phyloP scores from a whole-genome alignment of 495 filamentous ascomycete genomes.

The Talaromyces trachyspermus region DNA sequence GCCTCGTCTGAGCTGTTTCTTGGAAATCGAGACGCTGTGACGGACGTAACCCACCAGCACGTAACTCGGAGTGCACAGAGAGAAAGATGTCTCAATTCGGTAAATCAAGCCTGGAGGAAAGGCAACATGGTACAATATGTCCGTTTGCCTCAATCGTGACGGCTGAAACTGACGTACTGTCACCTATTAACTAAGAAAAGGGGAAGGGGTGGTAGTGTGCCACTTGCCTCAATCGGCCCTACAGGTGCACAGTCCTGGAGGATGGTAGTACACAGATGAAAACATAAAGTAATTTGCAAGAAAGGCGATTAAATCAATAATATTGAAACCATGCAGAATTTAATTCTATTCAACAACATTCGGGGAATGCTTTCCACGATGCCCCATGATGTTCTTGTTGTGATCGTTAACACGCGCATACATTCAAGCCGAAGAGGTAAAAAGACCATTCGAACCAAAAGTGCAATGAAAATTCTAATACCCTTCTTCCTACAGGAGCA shows the following conservation, averaged over 20 bases:
- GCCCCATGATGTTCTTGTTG: background rate
- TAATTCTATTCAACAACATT: background rate
- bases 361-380: background rate
- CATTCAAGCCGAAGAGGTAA: background rate
- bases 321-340: background rate
- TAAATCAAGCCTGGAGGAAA: background rate
- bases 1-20: background rate
- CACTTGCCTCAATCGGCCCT: background rate
- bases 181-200: background rate
- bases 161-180: too few species aligned
- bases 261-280: background rate
- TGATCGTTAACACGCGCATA: background rate
- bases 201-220: background rate
- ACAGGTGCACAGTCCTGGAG: background rate
- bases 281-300: background rate
- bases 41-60: background rate
- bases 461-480: background rate
- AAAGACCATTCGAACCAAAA: background rate
- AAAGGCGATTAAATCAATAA: background rate
- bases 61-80: background rate
- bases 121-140: background rate
- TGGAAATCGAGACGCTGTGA: background rate
- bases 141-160: background rate
- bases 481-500: background rate
- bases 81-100: too few species aligned